A percentile compares a stretch with the other conserved stretches of the same genome.
Conservation (phyloP, 305 asterid genomes). For the Fraxinus sp. region DNA sequence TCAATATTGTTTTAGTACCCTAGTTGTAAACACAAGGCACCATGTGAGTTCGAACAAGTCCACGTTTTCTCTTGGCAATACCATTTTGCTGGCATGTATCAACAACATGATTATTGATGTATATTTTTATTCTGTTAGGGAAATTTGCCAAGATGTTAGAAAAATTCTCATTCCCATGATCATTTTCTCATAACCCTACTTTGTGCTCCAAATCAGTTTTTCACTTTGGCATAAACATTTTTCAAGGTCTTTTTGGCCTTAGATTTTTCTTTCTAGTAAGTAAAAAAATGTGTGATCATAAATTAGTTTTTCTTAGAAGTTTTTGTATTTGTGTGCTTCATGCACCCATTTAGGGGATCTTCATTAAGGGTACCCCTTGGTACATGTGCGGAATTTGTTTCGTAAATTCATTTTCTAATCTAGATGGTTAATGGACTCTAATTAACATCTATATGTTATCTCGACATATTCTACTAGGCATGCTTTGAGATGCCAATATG, state of each 20-base stretch:
- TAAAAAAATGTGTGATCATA: not conserved
- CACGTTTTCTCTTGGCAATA: not conserved
- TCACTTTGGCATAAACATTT: not conserved
- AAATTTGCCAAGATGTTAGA: not conserved
- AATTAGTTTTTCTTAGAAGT: not conserved
- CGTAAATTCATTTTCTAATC: not conserved
- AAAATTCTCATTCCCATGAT: not conserved
- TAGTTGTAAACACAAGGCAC: not conserved
- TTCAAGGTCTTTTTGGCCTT: not conserved
- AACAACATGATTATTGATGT: not conserved
- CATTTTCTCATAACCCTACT: not conserved
- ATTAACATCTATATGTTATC: not conserved
- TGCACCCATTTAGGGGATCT: slow-evolving; percentile 2
- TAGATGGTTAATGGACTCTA: not conserved
- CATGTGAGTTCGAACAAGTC: not conserved
- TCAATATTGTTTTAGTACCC: not conserved
- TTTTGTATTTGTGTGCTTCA: not conserved
- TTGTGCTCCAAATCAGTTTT: not conserved
- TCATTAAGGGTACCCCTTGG: not conserved
- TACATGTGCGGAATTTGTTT: not conserved
- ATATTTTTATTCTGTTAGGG: not conserved
- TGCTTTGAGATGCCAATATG: not conserved
- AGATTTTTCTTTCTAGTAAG: not conserved
- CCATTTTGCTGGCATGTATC: not conserved
- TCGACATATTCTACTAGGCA: not conserved